Evolutionary conservation across 768 basidiomycete genomes (phyloP).

Genomic region (Clathrus columnatus): DNA sequence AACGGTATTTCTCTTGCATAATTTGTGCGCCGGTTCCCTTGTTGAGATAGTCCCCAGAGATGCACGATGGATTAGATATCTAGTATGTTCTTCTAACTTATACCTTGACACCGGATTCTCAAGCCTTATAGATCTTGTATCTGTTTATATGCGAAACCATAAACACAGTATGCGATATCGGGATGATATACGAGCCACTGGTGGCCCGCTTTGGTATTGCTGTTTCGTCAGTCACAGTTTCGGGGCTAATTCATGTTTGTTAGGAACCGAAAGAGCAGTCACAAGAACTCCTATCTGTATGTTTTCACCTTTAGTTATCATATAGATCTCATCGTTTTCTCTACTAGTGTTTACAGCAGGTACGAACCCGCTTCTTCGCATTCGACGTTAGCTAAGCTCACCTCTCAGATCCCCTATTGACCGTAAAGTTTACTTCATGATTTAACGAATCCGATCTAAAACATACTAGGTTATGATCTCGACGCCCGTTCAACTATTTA

Average conservation of each 20-base stretch:
- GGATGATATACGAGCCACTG: conserved; percentile 32
- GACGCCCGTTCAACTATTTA: conserved; percentile 33
- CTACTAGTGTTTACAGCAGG: neutral
- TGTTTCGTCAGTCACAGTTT: no score
- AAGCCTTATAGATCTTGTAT: conserved; percentile 18
- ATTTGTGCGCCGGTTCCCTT: neutral
- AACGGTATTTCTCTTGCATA: neutral
- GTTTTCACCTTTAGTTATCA: neutral
- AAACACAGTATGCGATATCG: conserved; percentile 30
- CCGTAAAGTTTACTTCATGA: neutral
- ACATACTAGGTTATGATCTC: conserved; percentile 28
- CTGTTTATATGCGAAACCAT: conserved; percentile 28
- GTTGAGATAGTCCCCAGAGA: conserved; percentile 20
- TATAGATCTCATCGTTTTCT: neutral
- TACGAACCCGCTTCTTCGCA: neutral
- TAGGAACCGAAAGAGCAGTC: neutral
- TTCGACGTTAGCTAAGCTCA: neutral
- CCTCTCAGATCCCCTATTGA: neutral
- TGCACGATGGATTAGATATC: conserved; percentile 24
- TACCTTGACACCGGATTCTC: neutral
- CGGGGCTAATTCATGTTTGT: no score
- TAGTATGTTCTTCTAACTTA: conserved; percentile 19
- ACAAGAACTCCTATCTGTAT: neutral
- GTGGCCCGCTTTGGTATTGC: conserved; percentile 27
- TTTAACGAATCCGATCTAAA: neutral